Conservation (phyloP, 176 grass and related monocot genomes). For the Thalia dealbata region DNA sequence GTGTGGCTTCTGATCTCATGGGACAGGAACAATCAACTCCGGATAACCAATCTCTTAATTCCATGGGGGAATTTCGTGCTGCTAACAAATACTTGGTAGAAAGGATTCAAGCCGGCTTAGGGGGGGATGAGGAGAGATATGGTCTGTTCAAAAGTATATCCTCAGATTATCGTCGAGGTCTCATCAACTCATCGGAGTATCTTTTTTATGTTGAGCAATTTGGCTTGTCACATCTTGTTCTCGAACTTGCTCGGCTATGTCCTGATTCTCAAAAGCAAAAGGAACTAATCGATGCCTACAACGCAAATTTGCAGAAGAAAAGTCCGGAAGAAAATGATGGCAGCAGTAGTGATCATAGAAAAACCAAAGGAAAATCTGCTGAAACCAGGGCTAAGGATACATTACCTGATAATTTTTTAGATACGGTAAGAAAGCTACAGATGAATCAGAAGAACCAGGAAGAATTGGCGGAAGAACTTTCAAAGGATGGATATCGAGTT, state of each 20-base stretch:
- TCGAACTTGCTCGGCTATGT: slow-evolving; percentile 73
- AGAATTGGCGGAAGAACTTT: slow-evolving; percentile 49
- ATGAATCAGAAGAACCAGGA: slow-evolving; percentile 34
- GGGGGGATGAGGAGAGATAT: slow-evolving; percentile 63
- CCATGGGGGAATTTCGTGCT: slow-evolving; percentile 32
- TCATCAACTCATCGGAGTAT: slow-evolving; percentile 68
- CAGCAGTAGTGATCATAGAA: slow-evolving; percentile 33
- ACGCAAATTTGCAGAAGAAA: slow-evolving; percentile 42
- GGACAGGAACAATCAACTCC: slow-evolving; percentile 24
- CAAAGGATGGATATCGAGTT: slow-evolving; percentile 74
- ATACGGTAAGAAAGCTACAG: slow-evolving; percentile 4
- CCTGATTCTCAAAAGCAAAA: slow-evolving; percentile 69
- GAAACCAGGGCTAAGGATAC: slow-evolving; percentile 31
- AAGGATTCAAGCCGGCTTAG: slow-evolving; percentile 55
- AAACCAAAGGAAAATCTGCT: slow-evolving; percentile 32
- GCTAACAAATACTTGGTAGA: slow-evolving; percentile 76
- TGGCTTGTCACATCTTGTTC: slow-evolving; percentile 72
- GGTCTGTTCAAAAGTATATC: slow-evolving; percentile 77
- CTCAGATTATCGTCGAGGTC: slow-evolving; percentile 68
- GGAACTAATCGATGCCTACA: slow-evolving; percentile 71
- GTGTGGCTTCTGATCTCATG: slow-evolving; percentile 18
- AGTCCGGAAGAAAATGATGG: slow-evolving; percentile 32
- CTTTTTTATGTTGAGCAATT: slow-evolving; percentile 91
- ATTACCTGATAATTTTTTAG: slow-evolving; percentile 41
- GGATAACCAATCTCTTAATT: slow-evolving; percentile 19